Conservation (phyloP, 1,284 basidiomycete genomes). For the Schizophyllum amplum region DNA sequence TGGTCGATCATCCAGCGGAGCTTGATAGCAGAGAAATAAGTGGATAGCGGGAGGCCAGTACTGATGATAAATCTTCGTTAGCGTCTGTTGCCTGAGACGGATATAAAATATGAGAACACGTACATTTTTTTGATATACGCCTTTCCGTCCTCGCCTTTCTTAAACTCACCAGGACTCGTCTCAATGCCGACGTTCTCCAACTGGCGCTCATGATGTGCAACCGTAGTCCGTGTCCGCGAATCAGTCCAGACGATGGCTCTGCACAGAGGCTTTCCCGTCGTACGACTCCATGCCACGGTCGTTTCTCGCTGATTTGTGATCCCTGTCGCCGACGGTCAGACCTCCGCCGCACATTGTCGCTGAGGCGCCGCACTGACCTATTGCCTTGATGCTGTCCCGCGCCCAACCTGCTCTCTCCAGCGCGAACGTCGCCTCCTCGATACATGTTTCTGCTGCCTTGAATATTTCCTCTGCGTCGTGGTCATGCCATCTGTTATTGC, state of each 20-base stretch:
- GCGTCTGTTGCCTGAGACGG: background rate
- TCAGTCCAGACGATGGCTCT: conserved; percentile 97
- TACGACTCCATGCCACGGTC: conserved; percentile 88
- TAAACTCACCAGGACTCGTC: conserved; percentile 54
- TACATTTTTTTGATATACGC: conserved; percentile 65
- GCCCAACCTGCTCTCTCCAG: conserved; percentile 73
- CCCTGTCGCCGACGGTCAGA: conserved; percentile 37
- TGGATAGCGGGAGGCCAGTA: conserved; percentile 89
- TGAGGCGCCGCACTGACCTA: conserved; percentile 53
- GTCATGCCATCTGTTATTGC: conserved; percentile 87
- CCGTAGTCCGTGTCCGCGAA: conserved; percentile 79
- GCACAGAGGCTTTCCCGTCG: conserved; percentile 83
- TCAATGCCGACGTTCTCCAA: conserved; percentile 73
- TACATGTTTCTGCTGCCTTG: conserved; percentile 70
- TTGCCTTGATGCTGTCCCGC: conserved; percentile 80
- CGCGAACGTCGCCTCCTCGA: conserved; percentile 64
- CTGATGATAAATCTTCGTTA: conserved; percentile 27
- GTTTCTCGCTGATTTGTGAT: conserved; percentile 99
- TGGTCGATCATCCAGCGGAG: conserved; percentile 96
- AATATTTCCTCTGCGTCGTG: conserved; percentile 88
- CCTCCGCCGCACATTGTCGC: conserved; percentile 1
- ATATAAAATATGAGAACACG: conserved; percentile 20
- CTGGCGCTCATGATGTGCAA: conserved; percentile 72
- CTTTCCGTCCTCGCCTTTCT: conserved; percentile 64
- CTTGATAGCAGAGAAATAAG: conserved; percentile 96